Conservation (phyloP, 2,329 filamentous ascomycete genomes). For the Beauveria varroae region DNA sequence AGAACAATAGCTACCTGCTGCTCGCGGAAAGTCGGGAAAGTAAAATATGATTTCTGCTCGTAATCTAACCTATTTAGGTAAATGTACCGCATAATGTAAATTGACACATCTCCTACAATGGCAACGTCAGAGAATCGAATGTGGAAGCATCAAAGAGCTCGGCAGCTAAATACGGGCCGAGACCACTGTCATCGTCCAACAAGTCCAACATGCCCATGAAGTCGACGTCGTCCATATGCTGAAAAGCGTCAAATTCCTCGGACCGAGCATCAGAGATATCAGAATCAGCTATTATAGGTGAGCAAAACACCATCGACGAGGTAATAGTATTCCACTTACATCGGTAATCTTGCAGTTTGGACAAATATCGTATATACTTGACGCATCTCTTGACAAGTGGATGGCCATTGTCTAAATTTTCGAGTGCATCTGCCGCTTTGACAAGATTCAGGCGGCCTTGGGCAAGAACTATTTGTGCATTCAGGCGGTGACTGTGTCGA, state of each 20-base stretch:
- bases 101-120: background rate
- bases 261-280: background rate
- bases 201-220: conserved; percentile 7
- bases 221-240: background rate
- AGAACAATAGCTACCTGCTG: conserved; percentile 4
- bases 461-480: background rate
- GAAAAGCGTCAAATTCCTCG: background rate
- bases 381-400: conserved; percentile 6
- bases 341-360: background rate
- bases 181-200: conserved; percentile 1
- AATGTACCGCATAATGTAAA: background rate
- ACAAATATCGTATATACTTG: conserved; percentile 9
- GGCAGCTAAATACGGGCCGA: conserved; percentile 3
- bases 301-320: background rate
- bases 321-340: background rate
- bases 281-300: background rate
- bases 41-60: background rate
- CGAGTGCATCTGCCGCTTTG: conserved; percentile 2
- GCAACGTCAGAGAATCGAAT: background rate
- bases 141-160: conserved; percentile 5
- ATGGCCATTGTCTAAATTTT: conserved; percentile 7
- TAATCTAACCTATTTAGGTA: background rate
- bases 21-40: background rate
- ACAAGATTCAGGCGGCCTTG: background rate
- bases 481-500: background rate